phyloP scores from a whole-genome alignment of 352 stramenopile genomes.

The Phytophthora colocasiae region DNA sequence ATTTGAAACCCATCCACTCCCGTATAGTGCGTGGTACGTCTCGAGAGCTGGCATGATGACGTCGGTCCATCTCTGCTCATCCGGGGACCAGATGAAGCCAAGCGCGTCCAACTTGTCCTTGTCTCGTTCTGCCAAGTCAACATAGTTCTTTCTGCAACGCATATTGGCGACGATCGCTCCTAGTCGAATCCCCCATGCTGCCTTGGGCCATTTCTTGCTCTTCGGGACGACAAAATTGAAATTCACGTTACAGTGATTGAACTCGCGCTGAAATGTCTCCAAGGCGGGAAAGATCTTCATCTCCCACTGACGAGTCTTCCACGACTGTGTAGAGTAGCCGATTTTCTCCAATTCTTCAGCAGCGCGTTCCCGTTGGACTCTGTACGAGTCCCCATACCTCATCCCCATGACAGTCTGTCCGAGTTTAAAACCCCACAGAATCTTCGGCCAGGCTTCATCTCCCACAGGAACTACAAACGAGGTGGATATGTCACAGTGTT shows the following conservation, averaged over 20 bases:
- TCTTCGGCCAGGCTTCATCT: conserved; percentile 34
- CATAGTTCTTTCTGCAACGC: conserved; percentile 50
- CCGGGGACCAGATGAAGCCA: conserved; percentile 59
- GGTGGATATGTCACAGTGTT: conserved; percentile 42
- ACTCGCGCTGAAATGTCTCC: conserved; percentile 18
- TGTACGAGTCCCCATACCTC: conserved; percentile 22
- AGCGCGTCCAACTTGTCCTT: conserved; percentile 51
- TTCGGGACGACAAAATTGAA: conserved; percentile 34
- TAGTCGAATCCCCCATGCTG: conserved; percentile 18
- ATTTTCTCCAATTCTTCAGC: conserved; percentile 24
- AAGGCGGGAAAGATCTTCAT: conserved; percentile 39
- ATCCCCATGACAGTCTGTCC: conserved; percentile 59
- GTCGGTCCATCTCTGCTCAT: conserved; percentile 57
- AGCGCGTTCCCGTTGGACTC: conserved; percentile 8
- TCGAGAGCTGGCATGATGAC: conserved; percentile 55
- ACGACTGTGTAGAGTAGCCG: conserved; percentile 16
- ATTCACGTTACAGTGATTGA: conserved; percentile 38
- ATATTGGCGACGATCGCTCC: conserved; percentile 37
- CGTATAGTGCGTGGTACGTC: conserved; percentile 36
- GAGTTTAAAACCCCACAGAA: conserved; percentile 46
- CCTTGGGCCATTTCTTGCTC: conserved; percentile 21
- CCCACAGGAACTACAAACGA: conserved; percentile 42
- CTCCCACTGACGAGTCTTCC: conserved; percentile 22
- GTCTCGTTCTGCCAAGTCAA: conserved; percentile 38
- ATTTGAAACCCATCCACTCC: conserved; percentile 37